A percentile compares a stretch with the other conserved stretches of the same genome.
These are phyloP conservation scores for Lotmaria passim DNA, from an alignment of 208 protist genomes.

Conservation along the genomic window DNA sequence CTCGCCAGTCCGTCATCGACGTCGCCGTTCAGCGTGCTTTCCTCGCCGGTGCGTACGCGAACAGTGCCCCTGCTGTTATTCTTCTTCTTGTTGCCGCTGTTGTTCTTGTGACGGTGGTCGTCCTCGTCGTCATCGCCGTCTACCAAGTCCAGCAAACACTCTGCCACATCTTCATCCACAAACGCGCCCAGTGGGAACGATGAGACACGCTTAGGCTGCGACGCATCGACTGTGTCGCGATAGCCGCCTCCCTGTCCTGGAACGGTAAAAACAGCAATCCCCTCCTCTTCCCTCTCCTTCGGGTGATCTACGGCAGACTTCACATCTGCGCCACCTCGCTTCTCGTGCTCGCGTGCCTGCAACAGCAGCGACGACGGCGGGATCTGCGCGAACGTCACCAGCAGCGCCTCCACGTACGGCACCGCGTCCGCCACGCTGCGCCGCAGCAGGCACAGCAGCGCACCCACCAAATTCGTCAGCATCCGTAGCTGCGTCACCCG, in stretches of 20 bases:
- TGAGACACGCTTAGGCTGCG: too few relatives aligned
- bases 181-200: neutral
- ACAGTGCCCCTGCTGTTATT: too few relatives aligned
- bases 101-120: neutral
- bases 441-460: conserved; percentile 41
- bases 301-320: neutral
- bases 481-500: conserved; percentile 45
- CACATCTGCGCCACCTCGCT: neutral
- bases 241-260: neutral
- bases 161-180: conserved; percentile 10
- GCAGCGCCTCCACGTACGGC: conserved; percentile 42
- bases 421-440: conserved; percentile 41
- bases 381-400: conserved; percentile 38
- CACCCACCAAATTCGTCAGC: conserved; percentile 39
- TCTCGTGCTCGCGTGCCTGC: conserved; percentile 1
- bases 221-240: neutral
- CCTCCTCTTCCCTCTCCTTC: too few relatives aligned
- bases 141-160: neutral
- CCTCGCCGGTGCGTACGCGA: too few relatives aligned
- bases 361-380: conserved; percentile 27
- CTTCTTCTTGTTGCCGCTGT: too few relatives aligned
- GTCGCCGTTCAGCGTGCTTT: neutral
- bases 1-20: conserved; percentile 10
- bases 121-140: neutral
- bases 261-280: neutral